These are phyloP conservation scores for Nyctanthes arbortristis DNA, from an alignment of 257 asterid genomes.

Conservation along the genomic window DNA sequence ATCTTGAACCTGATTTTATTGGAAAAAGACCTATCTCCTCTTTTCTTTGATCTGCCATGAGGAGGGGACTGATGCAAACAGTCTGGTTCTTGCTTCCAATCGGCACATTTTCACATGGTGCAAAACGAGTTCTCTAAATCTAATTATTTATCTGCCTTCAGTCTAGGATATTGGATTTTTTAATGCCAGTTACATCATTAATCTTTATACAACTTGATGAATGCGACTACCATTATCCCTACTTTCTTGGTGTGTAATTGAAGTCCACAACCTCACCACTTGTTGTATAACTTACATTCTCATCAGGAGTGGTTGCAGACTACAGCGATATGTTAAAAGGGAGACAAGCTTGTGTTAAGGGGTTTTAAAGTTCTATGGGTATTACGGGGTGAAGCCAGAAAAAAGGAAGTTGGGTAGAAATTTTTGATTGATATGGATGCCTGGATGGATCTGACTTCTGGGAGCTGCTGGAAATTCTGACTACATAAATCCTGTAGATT, in stretches of 20 bases:
- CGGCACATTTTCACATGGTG: no score
- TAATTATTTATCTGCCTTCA: no score
- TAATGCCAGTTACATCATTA: no score
- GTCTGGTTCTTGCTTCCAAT: no score
- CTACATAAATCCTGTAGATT: slow-evolving; percentile 23
- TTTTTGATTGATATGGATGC: slow-evolving; percentile 83
- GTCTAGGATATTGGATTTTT: no score
- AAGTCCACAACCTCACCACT: background rate
- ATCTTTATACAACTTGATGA: no score
- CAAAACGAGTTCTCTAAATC: no score
- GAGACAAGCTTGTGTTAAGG: slow-evolving; percentile 88
- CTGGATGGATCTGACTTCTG: slow-evolving; percentile 94
- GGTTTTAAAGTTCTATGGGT: slow-evolving; percentile 93
- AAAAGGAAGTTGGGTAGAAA: slow-evolving; percentile 79
- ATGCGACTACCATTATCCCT: background rate
- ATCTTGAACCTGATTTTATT: no score
- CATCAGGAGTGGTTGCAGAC: slow-evolving; percentile 27
- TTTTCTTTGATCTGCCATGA: no score
- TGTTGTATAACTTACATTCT: slow-evolving; percentile 11
- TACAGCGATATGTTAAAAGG: slow-evolving; percentile 35
- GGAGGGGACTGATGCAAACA: no score
- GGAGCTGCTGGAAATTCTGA: slow-evolving; percentile 76
- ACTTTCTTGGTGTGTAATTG: background rate
- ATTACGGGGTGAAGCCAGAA: slow-evolving; percentile 86
- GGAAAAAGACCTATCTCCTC: no score